These are phyloP conservation scores for Barbatosphaeria neglecta DNA, from an alignment of 495 filamentous ascomycete species.

Conservation along the genomic window DNA sequence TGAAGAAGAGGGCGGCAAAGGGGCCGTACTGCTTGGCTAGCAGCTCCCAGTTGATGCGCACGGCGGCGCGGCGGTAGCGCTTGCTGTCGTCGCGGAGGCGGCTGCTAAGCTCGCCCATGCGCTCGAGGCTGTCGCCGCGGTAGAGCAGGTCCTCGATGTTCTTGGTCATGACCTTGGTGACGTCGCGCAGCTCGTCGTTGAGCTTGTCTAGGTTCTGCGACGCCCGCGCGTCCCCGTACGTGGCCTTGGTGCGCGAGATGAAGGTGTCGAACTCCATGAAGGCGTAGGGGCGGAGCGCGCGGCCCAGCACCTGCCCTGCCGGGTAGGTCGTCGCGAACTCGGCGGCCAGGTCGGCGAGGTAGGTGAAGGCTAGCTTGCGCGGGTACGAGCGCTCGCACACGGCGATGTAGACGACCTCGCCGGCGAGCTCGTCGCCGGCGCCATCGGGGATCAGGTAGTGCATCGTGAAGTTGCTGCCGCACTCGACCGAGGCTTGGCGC, in stretches of 20 bases:
- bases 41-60: constrained; percentile 97
- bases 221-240: constrained; percentile 87
- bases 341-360: constrained; percentile 79
- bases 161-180: constrained; percentile 99
- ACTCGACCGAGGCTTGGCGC: constrained; percentile 84
- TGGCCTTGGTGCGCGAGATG: constrained; percentile 83
- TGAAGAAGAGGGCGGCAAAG: constrained; percentile 62
- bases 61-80: constrained; percentile 86
- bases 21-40: constrained; percentile 95
- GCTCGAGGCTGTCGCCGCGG: constrained; percentile 83
- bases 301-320: constrained; percentile 54
- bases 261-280: constrained; percentile 98
- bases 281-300: constrained; percentile 77
- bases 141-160: constrained; percentile 99
- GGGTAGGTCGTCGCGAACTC: constrained; percentile 89
- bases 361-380: constrained; percentile 96
- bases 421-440: constrained; percentile 69
- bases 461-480: constrained; percentile 57
- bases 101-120: constrained; percentile 91
- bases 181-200: constrained; percentile 92
- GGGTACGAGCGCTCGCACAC: constrained; percentile 91
- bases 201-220: constrained; percentile 76
- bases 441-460: constrained; percentile 79
- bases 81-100: constrained; percentile 80
- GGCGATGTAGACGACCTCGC: constrained; percentile 71